These are phyloP conservation scores for Boletus rubropictus DNA, from an alignment of 768 basidiomycete genomes.

Conservation along the genomic window DNA sequence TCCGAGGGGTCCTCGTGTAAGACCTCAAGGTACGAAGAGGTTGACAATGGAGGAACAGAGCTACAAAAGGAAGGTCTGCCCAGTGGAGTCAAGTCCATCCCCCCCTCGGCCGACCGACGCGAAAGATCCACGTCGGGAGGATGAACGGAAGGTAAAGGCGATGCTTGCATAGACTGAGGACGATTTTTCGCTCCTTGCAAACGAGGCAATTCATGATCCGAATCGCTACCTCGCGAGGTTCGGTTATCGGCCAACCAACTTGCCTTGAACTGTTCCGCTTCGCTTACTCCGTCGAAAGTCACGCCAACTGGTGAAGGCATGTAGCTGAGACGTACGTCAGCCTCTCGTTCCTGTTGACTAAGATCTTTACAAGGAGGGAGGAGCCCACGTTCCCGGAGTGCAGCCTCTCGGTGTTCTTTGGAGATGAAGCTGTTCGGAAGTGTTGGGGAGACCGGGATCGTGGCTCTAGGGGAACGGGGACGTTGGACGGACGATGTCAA, in stretches of 20 bases:
- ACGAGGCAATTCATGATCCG: constrained; percentile 4
- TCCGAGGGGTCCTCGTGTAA: constrained; percentile 27
- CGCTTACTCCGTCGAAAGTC: constrained; percentile 29
- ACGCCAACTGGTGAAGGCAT: constrained; percentile 28
- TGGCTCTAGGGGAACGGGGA: constrained; percentile 3
- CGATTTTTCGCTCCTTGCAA: neutral
- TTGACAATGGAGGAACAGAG: constrained; percentile 21
- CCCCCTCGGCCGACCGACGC: constrained; percentile 10
- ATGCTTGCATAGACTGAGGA: neutral
- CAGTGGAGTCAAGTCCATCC: constrained; percentile 5
- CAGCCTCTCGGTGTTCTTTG: constrained; percentile 37
- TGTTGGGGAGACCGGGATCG: constrained; percentile 4
- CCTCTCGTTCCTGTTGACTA: constrained; percentile 36
- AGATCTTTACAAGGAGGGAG: constrained; percentile 40
- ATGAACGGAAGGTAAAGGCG: constrained; percentile 3
- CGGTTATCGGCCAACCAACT: constrained; percentile 46
- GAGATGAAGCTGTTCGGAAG: constrained; percentile 24
- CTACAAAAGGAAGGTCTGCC: constrained; percentile 23
- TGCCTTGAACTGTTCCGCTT: constrained; percentile 49
- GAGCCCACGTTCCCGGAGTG: constrained; percentile 56
- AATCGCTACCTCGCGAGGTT: constrained; percentile 22
- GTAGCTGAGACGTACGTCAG: constrained; percentile 37
- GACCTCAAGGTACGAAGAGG: constrained; percentile 25
- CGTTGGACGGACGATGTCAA: neutral
- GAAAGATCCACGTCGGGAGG: neutral